Conservation (phyloP, 2,329 filamentous ascomycete species). For the Zymoseptoria ardabiliae region DNA sequence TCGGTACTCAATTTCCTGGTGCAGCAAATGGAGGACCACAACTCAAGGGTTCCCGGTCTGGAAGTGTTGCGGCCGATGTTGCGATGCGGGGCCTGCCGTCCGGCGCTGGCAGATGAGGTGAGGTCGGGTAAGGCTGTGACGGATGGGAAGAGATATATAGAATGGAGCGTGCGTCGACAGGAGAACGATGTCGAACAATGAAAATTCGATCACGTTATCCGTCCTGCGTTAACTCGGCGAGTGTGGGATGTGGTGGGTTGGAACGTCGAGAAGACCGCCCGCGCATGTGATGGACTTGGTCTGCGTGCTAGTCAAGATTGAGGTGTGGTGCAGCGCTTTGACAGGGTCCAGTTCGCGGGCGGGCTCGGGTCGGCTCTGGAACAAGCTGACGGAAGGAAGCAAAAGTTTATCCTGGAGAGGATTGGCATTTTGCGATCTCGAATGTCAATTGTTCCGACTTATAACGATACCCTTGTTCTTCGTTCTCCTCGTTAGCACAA, state of each 20-base stretch:
- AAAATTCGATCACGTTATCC: background rate
- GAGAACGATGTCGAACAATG: background rate
- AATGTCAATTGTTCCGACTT: background rate
- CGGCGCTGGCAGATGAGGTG: background rate
- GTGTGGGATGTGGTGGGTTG: background rate
- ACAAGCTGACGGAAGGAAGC: no score
- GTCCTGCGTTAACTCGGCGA: background rate
- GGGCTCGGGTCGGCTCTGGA: no score
- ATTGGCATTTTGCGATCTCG: background rate
- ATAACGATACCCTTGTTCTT: background rate
- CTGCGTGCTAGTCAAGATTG: background rate
- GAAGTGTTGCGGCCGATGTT: background rate
- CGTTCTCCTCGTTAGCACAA: background rate
- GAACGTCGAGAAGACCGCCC: background rate
- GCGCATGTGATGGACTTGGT: background rate
- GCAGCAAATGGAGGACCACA: background rate
- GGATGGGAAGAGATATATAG: background rate
- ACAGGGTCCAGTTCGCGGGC: background rate
- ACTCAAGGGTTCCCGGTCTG: slow-evolving; percentile 4
- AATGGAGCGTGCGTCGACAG: background rate
- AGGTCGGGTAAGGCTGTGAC: background rate
- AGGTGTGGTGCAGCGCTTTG: background rate
- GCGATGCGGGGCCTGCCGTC: background rate
- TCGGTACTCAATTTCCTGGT: background rate
- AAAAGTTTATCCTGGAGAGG: background rate